Conservation (phyloP, 192 early-diverging fungal genomes). For the Allomyces arbusculus region DNA sequence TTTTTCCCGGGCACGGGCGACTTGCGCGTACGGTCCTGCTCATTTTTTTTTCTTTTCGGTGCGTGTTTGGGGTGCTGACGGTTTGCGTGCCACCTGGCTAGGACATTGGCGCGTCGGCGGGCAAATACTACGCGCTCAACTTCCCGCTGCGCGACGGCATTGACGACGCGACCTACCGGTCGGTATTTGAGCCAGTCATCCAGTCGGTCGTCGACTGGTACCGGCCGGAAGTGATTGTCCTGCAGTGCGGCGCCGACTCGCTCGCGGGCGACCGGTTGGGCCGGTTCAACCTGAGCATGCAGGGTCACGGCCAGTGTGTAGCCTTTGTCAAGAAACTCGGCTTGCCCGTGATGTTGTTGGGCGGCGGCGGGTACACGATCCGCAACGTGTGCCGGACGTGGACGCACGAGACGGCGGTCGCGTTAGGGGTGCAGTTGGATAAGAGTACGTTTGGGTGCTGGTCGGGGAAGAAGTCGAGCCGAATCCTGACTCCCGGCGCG, state of each 20-base stretch:
- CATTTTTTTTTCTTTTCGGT: neutral
- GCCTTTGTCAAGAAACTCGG: constrained; percentile 80
- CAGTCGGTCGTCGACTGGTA: constrained; percentile 31
- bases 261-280: constrained; percentile 37
- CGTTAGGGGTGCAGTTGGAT: constrained; percentile 49
- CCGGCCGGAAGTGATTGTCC: constrained; percentile 29
- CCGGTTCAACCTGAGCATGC: constrained; percentile 35
- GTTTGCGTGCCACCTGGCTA: constrained; percentile 1
- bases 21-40: constrained; percentile 1
- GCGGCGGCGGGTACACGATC: constrained; percentile 95
- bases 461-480: no score
- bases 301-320: constrained; percentile 70
- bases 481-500: no score
- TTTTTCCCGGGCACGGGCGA: constrained; percentile 70
- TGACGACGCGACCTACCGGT: constrained; percentile 29
- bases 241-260: constrained; percentile 43
- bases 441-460: constrained; percentile 34
- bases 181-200: constrained; percentile 17
- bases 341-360: constrained; percentile 76
- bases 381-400: constrained; percentile 90
- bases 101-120: constrained; percentile 32
- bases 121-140: constrained; percentile 34
- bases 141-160: constrained; percentile 39
- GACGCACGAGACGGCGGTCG: constrained; percentile 82
- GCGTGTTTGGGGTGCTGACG: constrained; percentile 2